Evolutionary conservation across 805 yeast species (phyloP), one percentile per base, ranked within the genome.

Genomic region (Metschnikowia drakensbergensis): DNA sequence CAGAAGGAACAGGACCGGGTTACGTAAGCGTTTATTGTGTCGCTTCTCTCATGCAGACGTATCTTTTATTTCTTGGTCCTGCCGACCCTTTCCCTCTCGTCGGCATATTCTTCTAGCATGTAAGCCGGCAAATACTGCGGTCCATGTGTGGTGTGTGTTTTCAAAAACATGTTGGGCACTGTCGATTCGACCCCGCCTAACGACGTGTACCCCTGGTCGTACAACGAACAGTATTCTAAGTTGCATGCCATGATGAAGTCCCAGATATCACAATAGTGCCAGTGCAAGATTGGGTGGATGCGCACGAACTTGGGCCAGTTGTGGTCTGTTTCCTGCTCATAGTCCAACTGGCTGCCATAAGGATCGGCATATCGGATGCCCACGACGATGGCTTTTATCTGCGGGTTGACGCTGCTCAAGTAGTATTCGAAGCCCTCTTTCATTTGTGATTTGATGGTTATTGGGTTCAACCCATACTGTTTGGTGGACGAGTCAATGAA

Each of bases 341-440:
- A 74, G 27, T 69, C 52, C 40, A 92, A 69, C 22, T 69, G 56
- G 2, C 69, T 71, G 0, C 96, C 94, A 65, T 77, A 87, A 0
- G 99, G 98, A 62, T 94, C 99, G 2, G 88, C 81, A 48, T 86
- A 76, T 47, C 99, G 74, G 29, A 89, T 88, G 0, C 99, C 99
- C 4, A 94, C 92, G 27, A 92, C 75, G 0, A 94, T 83, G 3
- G 92, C 85, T 58, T 80, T 76, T n/a, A 88, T 72, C 4, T 72
- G 57, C 0, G 82, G 79, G 54, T 83, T 68, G 13, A 65, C 54
- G 11, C 64, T 54, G 4, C 64, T 58, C 13, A 94, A 69, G 59
- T 85, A 92, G 32, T 72, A 69, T 33, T 69, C 74, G 55, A 92
- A 85, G 0, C 97, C 98, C 1, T 69, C 70, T 54, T 84, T 82